Conservation (phyloP, 2,329 filamentous ascomycete genomes). For the Tolypocladium paradoxum region DNA sequence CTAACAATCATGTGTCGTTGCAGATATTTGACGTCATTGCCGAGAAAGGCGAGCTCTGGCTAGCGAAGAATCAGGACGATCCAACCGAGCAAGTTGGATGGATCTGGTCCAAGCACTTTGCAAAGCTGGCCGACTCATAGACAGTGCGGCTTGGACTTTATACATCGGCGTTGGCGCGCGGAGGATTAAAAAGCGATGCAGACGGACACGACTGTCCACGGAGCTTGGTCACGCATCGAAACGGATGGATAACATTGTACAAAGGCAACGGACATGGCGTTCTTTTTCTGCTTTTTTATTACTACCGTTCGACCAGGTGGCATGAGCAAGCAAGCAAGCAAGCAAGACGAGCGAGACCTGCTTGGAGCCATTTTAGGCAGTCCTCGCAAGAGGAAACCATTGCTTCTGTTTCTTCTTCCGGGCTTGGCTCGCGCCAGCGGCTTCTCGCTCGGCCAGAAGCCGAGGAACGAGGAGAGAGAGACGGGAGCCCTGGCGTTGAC, state of each 20-base stretch:
- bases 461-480: not conserved
- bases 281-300: slow-evolving; percentile 8
- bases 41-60: slow-evolving; percentile 94
- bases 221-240: not conserved
- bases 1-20: slow-evolving; percentile 1
- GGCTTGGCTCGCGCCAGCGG: not conserved
- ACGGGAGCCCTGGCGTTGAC: not conserved
- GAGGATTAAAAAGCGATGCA: not conserved
- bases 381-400: not conserved
- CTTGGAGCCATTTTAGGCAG: not conserved
- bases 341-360: not conserved
- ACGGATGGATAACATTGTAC: not conserved
- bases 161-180: not conserved
- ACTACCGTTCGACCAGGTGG: not conserved
- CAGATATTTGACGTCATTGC: slow-evolving; percentile 85
- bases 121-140: slow-evolving; percentile 47
- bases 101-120: slow-evolving; percentile 99
- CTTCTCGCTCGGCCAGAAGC: not conserved
- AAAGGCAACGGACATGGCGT: not conserved
- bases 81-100: slow-evolving; percentile 69
- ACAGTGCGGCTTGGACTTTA: not conserved
- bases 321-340: not conserved
- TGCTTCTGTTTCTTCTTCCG: not conserved
- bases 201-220: not conserved
- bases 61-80: slow-evolving; percentile 96